Base-by-base conservation (phyloP, 2,329 filamentous ascomycete species). In the Mycocentrospora acerina region DNA sequence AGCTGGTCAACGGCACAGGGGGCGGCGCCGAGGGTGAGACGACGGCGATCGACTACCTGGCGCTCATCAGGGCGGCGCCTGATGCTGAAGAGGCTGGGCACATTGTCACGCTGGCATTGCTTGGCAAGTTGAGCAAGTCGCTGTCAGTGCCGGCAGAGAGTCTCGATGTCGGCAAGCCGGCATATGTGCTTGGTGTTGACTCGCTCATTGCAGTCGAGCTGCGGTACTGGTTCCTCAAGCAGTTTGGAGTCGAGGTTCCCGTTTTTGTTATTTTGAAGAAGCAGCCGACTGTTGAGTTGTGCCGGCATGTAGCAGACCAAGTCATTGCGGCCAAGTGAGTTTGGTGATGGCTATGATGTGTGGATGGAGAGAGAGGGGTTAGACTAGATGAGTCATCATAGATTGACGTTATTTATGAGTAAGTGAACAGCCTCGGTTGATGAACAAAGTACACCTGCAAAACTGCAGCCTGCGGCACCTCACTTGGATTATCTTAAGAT, bases 171-270 rank as follows among this genome's bases (percentile, higher is more conserved):
- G 30, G 24, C 26, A 46, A 40, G 40, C 40, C 41, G 4, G 17
- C 36, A 9, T 38, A 37, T 11, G 40, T 44, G 18, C 29, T 44
- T 17, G 56, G 56, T 32, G 40, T 59, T 12, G 55, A 59, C 26
- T 58, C 55, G 18, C 48, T 59, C 11, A 40, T 52, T 13, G 48
- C 56, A n/a, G 47, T 59, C n/a, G 50, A 57, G 37, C 12, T 58
- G 14, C 32, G 53, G 11, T 53, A 46, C 8, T 55, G 47, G 53
- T 45, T 57, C 26, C 29, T 42, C 3, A 42, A 46, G 12, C 41
- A 57, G 22, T 29, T 54, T 15, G 30, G 36, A 12, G 47, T 44
- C 6, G 46, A 53, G 12, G 25, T 58, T 33, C 41, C 47, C 27
- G 46, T 57, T 2, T 42, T 58, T 16, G 41, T 55, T 16, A 42